Conservation (phyloP, 495 filamentous ascomycete genomes). For the Parmelia sp. region DNA sequence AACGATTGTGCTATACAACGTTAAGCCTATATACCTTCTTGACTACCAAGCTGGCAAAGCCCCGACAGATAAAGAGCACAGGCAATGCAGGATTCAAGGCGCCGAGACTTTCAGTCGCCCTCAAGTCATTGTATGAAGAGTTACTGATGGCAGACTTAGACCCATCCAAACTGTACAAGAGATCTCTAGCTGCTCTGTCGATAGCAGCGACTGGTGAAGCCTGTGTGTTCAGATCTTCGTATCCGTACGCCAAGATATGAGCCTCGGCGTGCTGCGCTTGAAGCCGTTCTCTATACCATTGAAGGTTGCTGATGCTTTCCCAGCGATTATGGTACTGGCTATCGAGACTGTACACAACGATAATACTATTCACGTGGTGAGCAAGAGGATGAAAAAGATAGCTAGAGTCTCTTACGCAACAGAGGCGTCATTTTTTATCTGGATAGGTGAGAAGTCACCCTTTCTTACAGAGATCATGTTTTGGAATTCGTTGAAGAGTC, state of each 20-base stretch:
- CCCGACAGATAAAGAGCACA: neutral
- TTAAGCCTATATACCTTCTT: neutral
- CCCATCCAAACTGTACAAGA: neutral
- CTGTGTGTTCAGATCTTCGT: neutral
- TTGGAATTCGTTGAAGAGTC: no score
- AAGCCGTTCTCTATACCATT: neutral
- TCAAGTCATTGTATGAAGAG: neutral
- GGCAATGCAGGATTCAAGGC: neutral
- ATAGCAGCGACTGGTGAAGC: neutral
- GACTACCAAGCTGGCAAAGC: neutral
- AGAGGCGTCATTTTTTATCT: neutral
- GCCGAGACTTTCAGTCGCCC: neutral
- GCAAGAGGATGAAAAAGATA: neutral
- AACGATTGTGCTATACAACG: neutral
- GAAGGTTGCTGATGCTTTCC: neutral
- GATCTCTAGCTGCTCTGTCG: neutral
- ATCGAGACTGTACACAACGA: neutral
- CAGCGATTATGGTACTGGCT: neutral
- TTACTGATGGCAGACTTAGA: neutral
- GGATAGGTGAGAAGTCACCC: neutral
- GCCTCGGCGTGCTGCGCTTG: neutral
- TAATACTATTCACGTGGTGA: neutral
- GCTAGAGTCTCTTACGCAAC: neutral
- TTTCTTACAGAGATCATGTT: neutral
- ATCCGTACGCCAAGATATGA: neutral